Evolutionary conservation across 768 basidiomycete genomes (phyloP).

Genomic region (Auriscalpium microsporum): DNA sequence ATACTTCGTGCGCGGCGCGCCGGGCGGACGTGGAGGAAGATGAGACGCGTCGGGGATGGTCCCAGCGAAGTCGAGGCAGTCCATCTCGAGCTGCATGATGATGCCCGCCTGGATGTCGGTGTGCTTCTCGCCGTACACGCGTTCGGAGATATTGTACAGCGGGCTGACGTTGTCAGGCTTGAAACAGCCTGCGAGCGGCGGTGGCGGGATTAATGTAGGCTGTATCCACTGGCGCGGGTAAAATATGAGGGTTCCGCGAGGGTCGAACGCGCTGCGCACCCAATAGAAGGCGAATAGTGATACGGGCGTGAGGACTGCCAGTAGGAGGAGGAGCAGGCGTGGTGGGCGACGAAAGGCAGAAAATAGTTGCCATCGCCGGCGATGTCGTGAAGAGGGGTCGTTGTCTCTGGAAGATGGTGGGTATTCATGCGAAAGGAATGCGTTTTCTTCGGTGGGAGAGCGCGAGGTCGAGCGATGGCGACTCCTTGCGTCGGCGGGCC

Average conservation of each 20-base stretch:
- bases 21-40: slow-evolving; percentile 4
- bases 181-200: slow-evolving; percentile 70
- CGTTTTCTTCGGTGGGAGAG: too few relatives aligned
- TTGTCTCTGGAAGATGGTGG: too few relatives aligned
- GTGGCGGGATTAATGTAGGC: slow-evolving; percentile 50
- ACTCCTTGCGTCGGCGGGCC: too few relatives aligned
- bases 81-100: slow-evolving; percentile 66
- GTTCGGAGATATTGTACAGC: slow-evolving; percentile 57
- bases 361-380: not conserved
- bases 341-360: not conserved
- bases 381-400: too few relatives aligned
- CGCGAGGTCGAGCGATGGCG: too few relatives aligned
- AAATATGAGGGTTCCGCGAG: slow-evolving; percentile 77
- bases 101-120: slow-evolving; percentile 77
- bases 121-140: slow-evolving; percentile 50
- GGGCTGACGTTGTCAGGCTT: slow-evolving; percentile 47
- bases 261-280: slow-evolving; percentile 59
- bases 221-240: slow-evolving; percentile 71
- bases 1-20: slow-evolving; percentile 50
- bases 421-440: too few relatives aligned
- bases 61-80: slow-evolving; percentile 89
- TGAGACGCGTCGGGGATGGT: slow-evolving; percentile 40
- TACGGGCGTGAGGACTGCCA: not conserved
- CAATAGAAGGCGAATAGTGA: slow-evolving; percentile 29
- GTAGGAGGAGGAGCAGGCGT: not conserved